Evolutionary conservation across 2,329 filamentous ascomycete genomes (phyloP).

Genomic region (Hymenoscyphus infarciens): DNA sequence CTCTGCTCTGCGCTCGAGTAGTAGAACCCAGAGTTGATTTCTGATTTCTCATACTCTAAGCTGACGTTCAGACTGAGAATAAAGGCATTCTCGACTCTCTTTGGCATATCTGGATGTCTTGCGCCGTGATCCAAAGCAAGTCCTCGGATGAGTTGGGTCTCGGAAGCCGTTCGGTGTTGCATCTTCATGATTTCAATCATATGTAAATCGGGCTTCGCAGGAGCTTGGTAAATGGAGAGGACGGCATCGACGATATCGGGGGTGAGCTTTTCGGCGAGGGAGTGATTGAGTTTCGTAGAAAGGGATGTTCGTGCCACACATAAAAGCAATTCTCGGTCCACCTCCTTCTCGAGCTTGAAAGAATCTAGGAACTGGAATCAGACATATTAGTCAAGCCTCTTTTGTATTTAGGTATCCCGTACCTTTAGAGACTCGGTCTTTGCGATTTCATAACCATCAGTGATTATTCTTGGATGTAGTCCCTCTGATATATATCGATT

Average conservation of each 20-base stretch:
- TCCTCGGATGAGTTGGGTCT: conserved; percentile 92
- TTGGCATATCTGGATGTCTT: conserved; percentile 97
- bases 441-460: conserved; percentile 94
- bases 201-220: conserved; percentile 91
- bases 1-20: conserved; percentile 96
- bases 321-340: conserved; percentile 90
- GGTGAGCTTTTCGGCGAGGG: conserved; percentile 84
- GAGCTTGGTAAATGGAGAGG: conserved; percentile 84
- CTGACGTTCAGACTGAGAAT: conserved; percentile 96
- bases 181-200: conserved; percentile 99
- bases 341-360: conserved; percentile 85
- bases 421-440: conserved; percentile 91
- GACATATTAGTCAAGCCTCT: conserved; percentile 16
- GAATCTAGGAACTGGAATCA: conserved; percentile 73
- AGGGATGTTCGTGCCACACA: conserved; percentile 93
- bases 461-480: conserved; percentile 94
- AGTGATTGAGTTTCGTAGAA: conserved; percentile 88
- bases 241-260: conserved; percentile 96
- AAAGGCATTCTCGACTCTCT: conserved; percentile 89
- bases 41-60: conserved; percentile 97
- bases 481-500: conserved; percentile 95
- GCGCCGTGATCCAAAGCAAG: conserved; percentile 93
- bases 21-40: conserved; percentile 99
- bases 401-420: conserved; percentile 5
- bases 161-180: conserved; percentile 94